Evolutionary conservation across 1,139 yeast species (phyloP), one percentile per base, ranked within the genome.

Genomic region (Meyerozyma carpophila): DNA sequence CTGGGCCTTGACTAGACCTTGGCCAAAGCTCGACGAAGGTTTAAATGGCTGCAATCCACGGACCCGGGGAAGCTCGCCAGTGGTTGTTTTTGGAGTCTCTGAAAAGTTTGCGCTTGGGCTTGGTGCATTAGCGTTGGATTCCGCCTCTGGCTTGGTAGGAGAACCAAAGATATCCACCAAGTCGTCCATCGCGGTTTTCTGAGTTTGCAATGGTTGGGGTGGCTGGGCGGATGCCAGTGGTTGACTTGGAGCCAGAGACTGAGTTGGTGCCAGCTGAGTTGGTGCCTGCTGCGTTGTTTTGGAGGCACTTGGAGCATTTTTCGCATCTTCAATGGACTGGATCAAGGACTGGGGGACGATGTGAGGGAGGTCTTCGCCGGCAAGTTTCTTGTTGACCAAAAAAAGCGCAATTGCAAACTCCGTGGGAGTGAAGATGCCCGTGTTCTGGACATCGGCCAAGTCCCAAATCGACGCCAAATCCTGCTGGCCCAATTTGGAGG

Each of bases 321-420:
- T 13, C 16, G 43, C 14, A 49, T 54, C 50, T 14, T 62, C 52
- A 36, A 67, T 53, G 4, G 74, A 66, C 11, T 66, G 61, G 44
- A 81, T 58, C 50, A 82, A 66, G 21, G 73, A 65, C 34, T 75
- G 76, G 3, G 88, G 87, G 39, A 81, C 76, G 8, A 80, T 73
- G 51, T 81, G 78, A 2, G 98, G 98, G 51, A 93, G 72, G 25
- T 76, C 80, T 37, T 74, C 73, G 14, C 98, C 98, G 2, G 86
- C 75, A 47, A 90, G 71, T 55, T 80, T 84, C 63, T 83, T 88
- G 63, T 90, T 95, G 10, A 93, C 94, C 54, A 93, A 76, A 59
- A 84, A 93, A 85, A 93, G 85, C 11, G 98, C 98, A 58, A 93
- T 85, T 2, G 95, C 82, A 63, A 94, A 93, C 62, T 93, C 98